Base-by-base conservation (phyloP, 495 filamentous ascomycete species). In the Penicillium macrosclerotiorum region DNA sequence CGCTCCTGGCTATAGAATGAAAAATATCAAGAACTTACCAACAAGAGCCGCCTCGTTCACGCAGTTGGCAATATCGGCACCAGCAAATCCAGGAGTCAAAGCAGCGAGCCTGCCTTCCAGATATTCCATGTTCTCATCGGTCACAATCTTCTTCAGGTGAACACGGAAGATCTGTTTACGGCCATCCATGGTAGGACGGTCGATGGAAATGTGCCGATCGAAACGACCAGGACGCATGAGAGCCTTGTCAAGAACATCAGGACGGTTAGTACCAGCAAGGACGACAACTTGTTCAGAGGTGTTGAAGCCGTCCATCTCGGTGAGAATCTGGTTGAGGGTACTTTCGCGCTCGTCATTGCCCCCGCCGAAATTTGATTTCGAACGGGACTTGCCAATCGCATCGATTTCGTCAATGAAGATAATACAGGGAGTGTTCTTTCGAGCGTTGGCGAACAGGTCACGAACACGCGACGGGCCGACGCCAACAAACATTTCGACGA, bases 371-470 rank as follows among this genome's bases (percentile, higher is more conserved):
- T 77, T 83, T 34, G 81, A 78, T 52, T 90, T 89, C 1, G 84
- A 73, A 68, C 93, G 82, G 26, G 90, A 84, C 65, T 90, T 90
- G 61, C 93, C 93, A 59, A 98, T 95, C 25, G 93, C 93, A 71
- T 98, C 93, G 48, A 98, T 98, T 71, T 98, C 93, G 61, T 98
- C 93, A 55, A 98, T 96, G 74, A 98, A 98, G 64, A 98, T 93
- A 65, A 98, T 98, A 70, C 93, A 98, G 3, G 93, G 93, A 3
- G 94, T 86, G 67, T 90, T 93, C 73, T 96, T 96, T 30, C 94
- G 79, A 8, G 93, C 93, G 52, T 88, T 96, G 34, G 89, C 85
- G 55, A 98, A 98, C 27, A 98, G 78, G 67, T 98, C 93, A 60
- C 93, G 81, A 31, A 98, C 93, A 60, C 93, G 82, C 8, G 90